phyloP scores from a whole-genome alignment of 768 basidiomycete species.

The Hirschioporus abietinus region DNA sequence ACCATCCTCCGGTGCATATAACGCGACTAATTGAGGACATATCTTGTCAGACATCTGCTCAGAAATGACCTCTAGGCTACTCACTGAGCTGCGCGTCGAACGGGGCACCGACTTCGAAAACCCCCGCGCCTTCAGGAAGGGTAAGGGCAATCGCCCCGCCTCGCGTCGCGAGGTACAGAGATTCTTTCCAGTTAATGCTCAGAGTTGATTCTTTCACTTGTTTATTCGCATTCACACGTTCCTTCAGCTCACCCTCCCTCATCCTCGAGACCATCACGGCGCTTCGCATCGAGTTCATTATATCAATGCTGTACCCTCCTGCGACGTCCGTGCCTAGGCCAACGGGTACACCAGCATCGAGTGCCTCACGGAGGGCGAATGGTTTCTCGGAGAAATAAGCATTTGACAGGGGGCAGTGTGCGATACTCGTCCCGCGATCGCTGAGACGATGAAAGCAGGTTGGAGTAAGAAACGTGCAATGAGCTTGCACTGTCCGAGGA shows the following conservation, averaged over 20 bases:
- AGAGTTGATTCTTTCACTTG: constrained; percentile 23
- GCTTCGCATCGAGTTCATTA: constrained; percentile 77
- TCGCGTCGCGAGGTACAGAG: constrained; percentile 73
- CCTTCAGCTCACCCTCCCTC: constrained; percentile 48
- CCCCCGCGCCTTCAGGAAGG: constrained; percentile 40
- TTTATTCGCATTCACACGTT: constrained; percentile 12
- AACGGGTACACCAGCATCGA: constrained; percentile 55
- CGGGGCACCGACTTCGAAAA: constrained; percentile 53
- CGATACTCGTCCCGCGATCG: constrained; percentile 52
- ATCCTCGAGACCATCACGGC: constrained; percentile 69
- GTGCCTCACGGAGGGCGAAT: constrained; percentile 66
- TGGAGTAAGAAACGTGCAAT: constrained; percentile 75
- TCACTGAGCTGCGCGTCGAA: constrained; percentile 76
- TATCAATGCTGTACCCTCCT: constrained; percentile 77
- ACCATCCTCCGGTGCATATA: constrained; percentile 36
- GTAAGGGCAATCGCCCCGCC: constrained; percentile 73
- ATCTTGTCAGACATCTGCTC: constrained; percentile 2
- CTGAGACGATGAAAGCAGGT: constrained; percentile 48
- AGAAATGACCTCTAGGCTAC: constrained; percentile 22
- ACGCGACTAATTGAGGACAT: constrained; percentile 29
- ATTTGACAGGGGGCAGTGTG: constrained; percentile 89
- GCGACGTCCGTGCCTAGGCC: constrained; percentile 85
- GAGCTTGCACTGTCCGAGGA: constrained; percentile 70
- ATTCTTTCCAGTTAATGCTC: constrained; percentile 75
- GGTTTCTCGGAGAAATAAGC: constrained; percentile 76